Evolutionary conservation across 1,284 basidiomycete species (phyloP).

Genomic region (Boletellus deceptivus): DNA sequence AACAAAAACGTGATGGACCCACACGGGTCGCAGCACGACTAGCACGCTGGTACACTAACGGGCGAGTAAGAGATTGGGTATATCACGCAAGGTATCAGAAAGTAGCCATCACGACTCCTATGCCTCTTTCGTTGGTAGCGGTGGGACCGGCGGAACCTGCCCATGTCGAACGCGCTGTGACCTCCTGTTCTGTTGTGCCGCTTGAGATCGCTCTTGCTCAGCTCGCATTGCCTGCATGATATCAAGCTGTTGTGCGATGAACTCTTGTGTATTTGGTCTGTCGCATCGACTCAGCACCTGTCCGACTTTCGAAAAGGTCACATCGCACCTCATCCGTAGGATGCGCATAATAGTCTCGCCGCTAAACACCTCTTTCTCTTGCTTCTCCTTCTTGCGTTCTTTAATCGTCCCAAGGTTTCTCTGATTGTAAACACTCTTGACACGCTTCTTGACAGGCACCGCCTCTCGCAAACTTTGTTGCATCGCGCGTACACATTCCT

Average conservation of each 20-base stretch:
- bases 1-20: conserved; percentile 4
- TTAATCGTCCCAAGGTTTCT: conserved; percentile 95
- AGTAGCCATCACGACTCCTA: conserved; percentile 10
- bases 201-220: conserved; percentile 66
- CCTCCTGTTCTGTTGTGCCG: conserved; percentile 53
- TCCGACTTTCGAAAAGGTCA: not conserved
- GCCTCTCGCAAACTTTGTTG: conserved; percentile 74
- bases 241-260: conserved; percentile 84
- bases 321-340: conserved; percentile 82
- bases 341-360: conserved; percentile 93
- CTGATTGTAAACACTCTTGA: conserved; percentile 87
- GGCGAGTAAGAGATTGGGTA: conserved; percentile 19
- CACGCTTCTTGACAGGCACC: conserved; percentile 80
- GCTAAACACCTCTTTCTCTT: conserved; percentile 64
- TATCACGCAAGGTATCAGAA: conserved; percentile 26
- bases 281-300: not conserved
- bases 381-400: conserved; percentile 89
- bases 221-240: conserved; percentile 74
- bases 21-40: not conserved
- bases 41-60: conserved; percentile 5
- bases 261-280: conserved; percentile 78
- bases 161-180: conserved; percentile 41
- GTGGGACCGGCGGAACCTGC: conserved; percentile 29
- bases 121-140: conserved; percentile 25
- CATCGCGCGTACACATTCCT: conserved; percentile 94